Conservation (phyloP, 345 rosid species). For the Viola odorata region DNA sequence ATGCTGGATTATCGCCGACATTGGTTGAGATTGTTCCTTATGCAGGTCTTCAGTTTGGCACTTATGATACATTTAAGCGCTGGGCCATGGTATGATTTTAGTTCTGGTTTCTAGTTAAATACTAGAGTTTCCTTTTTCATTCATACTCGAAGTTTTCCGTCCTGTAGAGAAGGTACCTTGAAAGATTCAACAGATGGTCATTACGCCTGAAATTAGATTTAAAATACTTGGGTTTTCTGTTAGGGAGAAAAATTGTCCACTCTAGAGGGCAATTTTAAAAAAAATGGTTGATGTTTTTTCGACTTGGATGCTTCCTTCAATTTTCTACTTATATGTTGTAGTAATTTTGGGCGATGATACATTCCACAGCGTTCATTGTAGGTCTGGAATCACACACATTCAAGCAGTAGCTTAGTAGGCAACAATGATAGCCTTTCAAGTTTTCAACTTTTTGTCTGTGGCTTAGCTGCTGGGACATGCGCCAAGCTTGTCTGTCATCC, state of each 20-base stretch:
- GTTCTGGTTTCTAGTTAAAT: neutral
- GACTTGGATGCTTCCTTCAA: neutral
- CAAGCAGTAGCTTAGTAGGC: slow-evolving; percentile 28
- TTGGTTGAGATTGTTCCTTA: slow-evolving; percentile 91
- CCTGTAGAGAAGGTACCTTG: too few species aligned
- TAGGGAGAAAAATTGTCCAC: neutral
- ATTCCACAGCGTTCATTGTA: slow-evolving; percentile 20
- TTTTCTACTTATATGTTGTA: neutral
- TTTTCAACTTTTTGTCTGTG: slow-evolving; percentile 80
- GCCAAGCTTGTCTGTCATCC: slow-evolving; percentile 99
- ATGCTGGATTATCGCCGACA: slow-evolving; percentile 90
- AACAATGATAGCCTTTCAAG: slow-evolving; percentile 51
- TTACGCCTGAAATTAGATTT: neutral
- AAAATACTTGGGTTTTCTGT: neutral
- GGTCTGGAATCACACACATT: slow-evolving; percentile 64
- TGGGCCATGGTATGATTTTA: slow-evolving; percentile 64
- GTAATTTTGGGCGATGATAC: neutral
- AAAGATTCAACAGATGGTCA: neutral
- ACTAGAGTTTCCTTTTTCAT: neutral
- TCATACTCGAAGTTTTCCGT: neutral
- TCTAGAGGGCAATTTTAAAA: neutral
- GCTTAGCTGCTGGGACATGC: slow-evolving; percentile 90
- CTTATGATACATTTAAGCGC: slow-evolving; percentile 84
- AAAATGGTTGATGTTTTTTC: neutral
- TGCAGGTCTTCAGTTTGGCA: slow-evolving; percentile 97